These are phyloP conservation scores for Byssothecium circinans DNA, from an alignment of 2,329 filamentous ascomycete genomes.

Conservation along the genomic window DNA sequence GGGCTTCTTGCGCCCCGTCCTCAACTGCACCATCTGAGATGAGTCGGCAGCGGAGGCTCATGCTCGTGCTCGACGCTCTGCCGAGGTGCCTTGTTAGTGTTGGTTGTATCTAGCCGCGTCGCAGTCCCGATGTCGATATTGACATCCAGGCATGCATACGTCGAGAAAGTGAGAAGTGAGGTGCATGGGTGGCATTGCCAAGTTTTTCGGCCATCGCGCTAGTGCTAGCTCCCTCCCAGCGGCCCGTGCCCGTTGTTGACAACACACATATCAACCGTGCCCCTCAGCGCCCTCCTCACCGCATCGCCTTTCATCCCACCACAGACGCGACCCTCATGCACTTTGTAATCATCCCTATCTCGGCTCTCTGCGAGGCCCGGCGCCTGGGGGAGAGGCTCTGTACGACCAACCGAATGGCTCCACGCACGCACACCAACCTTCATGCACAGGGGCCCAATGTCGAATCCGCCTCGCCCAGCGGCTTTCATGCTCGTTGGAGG, in stretches of 20 bases:
- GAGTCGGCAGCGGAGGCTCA: slow-evolving; percentile 27
- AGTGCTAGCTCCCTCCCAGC: neutral
- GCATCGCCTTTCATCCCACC: neutral
- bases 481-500: slow-evolving; percentile 16
- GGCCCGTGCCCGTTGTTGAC: neutral
- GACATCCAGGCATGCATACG: too few relatives aligned
- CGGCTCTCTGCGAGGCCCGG: slow-evolving; percentile 7
- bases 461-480: slow-evolving; percentile 22
- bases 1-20: slow-evolving; percentile 41
- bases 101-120: slow-evolving; percentile 18
- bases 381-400: slow-evolving; percentile 25
- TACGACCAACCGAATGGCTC: slow-evolving; percentile 34
- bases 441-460: slow-evolving; percentile 32
- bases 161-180: neutral
- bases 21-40: slow-evolving; percentile 40
- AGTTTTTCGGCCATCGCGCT: too few relatives aligned
- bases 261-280: neutral
- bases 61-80: slow-evolving; percentile 16
- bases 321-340: neutral
- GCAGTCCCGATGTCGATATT: too few relatives aligned
- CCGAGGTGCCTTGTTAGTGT: slow-evolving; percentile 2
- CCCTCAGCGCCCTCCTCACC: neutral
- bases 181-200: neutral
- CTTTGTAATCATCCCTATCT: slow-evolving; percentile 6
- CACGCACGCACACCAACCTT: slow-evolving; percentile 34